Base-by-base conservation (phyloP, 192 early-diverging fungal species). In the Coemansia sp. region DNA sequence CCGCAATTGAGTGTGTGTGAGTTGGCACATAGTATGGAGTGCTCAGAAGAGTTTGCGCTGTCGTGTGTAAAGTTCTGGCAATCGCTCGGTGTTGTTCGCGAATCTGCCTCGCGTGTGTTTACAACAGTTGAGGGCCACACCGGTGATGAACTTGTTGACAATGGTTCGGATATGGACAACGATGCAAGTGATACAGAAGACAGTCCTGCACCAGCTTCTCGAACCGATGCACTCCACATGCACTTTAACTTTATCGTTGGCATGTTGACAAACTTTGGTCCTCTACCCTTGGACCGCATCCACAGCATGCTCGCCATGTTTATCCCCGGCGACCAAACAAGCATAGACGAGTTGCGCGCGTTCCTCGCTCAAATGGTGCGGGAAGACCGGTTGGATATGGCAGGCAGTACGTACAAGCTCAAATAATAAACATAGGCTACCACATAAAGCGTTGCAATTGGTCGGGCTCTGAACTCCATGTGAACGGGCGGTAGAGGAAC, bases 381-480 rank as follows among this genome's bases (percentile, higher is more conserved):
- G 23, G 82, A 85, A 45, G 82, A 83, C 55, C 53, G 55, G 23
- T 54, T 85, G 39, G 84, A 85, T 55, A 22, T 83, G 39, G 21
- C 66, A 1, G 77, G 74, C 16, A 82, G 84, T 6, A 66, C 62
- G 51, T 85, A 85, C 66, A 69, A 65, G 59, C 66, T 84, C 21
- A 65, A 65, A 8, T 57, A 53, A 47, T 21, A 21, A 21, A 21
- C 21, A 17, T 6, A 14, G 10, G 25, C 51, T 84, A 98, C 93
- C 94, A 98, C 92, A 98, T 97, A 63, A 98, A 97, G 55, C 94
- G 78, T 73, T 97, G 94, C 25, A 77, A 50, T 26, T 57, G 67
- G 1, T 83, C 88, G 4, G 86, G 87, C 63, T 91, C 90, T 37
- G 83, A 83, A 2, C 74, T 22, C 93, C 93, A 94, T 6, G 50